Percentiles rank a stretch among this genome's conserved stretches.
Evolutionary conservation across 306 rosid species (phyloP).

Genomic region (Hippophae tibetana): DNA sequence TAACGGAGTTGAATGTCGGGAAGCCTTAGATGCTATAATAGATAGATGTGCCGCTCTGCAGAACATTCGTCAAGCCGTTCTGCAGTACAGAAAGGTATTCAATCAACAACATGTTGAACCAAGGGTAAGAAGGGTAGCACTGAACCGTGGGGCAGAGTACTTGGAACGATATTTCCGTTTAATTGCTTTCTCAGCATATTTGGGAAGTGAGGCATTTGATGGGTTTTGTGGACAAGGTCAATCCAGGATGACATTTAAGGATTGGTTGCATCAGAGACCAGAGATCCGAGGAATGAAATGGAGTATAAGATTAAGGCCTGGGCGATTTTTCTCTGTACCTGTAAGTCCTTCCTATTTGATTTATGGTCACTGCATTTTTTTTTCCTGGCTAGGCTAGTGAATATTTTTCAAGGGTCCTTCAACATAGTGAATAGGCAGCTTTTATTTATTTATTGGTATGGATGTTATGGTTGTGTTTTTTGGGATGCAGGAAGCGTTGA

Average conservation of each 20-base stretch:
- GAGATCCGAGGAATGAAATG: conserved; percentile 92
- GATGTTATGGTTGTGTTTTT: conserved; percentile 21
- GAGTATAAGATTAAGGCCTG: conserved; percentile 83
- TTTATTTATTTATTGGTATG: neutral
- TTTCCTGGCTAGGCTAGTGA: neutral
- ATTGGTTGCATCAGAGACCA: conserved; percentile 76
- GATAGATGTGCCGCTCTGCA: conserved; percentile 90
- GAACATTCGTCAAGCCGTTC: conserved; percentile 86
- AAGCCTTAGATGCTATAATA: conserved; percentile 79
- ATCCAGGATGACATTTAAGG: conserved; percentile 64
- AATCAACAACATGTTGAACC: conserved; percentile 86
- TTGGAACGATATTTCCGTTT: conserved; percentile 84
- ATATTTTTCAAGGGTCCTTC: conserved; percentile 7
- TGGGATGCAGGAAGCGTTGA: conserved; percentile 60
- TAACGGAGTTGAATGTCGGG: conserved; percentile 83
- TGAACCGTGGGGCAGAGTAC: conserved; percentile 84
- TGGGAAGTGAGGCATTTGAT: conserved; percentile 89
- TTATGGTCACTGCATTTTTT: neutral
- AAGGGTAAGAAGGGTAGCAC: conserved; percentile 82
- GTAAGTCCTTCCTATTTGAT: conserved; percentile 33
- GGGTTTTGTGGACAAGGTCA: conserved; percentile 70
- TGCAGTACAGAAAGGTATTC: conserved; percentile 61
- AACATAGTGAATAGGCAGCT: neutral
- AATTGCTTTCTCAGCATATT: conserved; percentile 92
- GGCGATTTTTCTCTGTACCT: conserved; percentile 74